Conservation (phyloP, 2,329 filamentous ascomycete species). For the Epichloe sp. region DNA sequence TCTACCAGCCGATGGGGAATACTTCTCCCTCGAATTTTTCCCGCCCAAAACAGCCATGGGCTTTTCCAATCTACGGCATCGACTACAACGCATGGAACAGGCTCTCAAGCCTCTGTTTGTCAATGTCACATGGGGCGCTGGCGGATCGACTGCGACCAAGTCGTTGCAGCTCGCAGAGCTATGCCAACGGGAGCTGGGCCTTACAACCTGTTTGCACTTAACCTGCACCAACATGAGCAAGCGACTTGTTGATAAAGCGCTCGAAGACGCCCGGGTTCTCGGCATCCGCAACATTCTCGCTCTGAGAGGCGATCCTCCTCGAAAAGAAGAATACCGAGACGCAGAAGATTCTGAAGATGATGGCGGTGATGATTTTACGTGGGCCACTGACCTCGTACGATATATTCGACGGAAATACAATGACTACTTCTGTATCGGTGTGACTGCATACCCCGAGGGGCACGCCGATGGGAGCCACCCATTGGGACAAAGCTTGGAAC, state of each 20-base stretch:
- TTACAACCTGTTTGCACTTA: conserved; percentile 90
- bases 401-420: conserved; percentile 81
- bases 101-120: conserved; percentile 87
- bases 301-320: conserved; percentile 77
- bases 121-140: conserved; percentile 95
- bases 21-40: conserved; percentile 98
- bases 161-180: conserved; percentile 90
- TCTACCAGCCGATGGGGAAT: conserved; percentile 65
- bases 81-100: conserved; percentile 87
- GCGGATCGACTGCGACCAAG: conserved; percentile 80
- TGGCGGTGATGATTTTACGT: conserved; percentile 67
- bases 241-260: conserved; percentile 69
- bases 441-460: conserved; percentile 89
- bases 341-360: conserved; percentile 44
- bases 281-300: conserved; percentile 92
- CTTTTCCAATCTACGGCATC: conserved; percentile 83
- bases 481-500: conserved; percentile 51
- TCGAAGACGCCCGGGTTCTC: conserved; percentile 80
- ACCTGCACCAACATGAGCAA: conserved; percentile 98
- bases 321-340: conserved; percentile 72
- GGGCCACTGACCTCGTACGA: conserved; percentile 76
- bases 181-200: conserved; percentile 78
- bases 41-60: conserved; percentile 95
- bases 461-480: conserved; percentile 87
- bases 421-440: conserved; percentile 92